A percentile compares a stretch with the other conserved stretches of the same genome.
These are phyloP conservation scores for Parafenestella ontariensis DNA, from an alignment of 2,329 filamentous ascomycete species.

Conservation along the genomic window DNA sequence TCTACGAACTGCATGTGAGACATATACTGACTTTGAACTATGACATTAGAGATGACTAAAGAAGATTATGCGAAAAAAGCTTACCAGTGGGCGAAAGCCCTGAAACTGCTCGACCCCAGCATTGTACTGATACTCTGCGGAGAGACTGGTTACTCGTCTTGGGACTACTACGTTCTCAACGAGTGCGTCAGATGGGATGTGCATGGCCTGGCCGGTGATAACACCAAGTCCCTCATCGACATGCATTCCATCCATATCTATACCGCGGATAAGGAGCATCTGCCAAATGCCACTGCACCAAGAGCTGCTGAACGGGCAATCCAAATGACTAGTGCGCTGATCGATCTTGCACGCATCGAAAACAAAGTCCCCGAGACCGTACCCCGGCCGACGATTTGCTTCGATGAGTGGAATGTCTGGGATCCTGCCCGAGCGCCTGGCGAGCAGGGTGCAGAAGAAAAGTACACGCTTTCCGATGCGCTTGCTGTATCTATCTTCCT, in stretches of 20 bases:
- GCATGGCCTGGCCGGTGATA: slow-evolving; percentile 58
- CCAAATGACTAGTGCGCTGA: slow-evolving; percentile 70
- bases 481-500: slow-evolving; percentile 78
- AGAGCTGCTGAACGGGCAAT: slow-evolving; percentile 76
- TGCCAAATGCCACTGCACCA: slow-evolving; percentile 61
- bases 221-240: slow-evolving; percentile 65
- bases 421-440: slow-evolving; percentile 75
- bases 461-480: slow-evolving; percentile 74
- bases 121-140: slow-evolving; percentile 77
- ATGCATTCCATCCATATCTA: slow-evolving; percentile 86
- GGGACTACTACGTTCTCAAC: slow-evolving; percentile 77
- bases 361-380: slow-evolving; percentile 66
- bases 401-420: slow-evolving; percentile 89
- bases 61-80: slow-evolving; percentile 74
- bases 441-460: slow-evolving; percentile 74
- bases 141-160: slow-evolving; percentile 70
- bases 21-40: background rate
- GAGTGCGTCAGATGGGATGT: slow-evolving; percentile 66
- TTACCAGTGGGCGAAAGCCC: slow-evolving; percentile 74
- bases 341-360: slow-evolving; percentile 76
- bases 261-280: slow-evolving; percentile 63
- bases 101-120: slow-evolving; percentile 74
- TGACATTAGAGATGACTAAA: slow-evolving; percentile 65
- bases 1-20: background rate
- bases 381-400: slow-evolving; percentile 75